These are phyloP conservation scores for Penicillium antarcticum DNA, from an alignment of 495 filamentous ascomycete genomes.

Conservation along the genomic window DNA sequence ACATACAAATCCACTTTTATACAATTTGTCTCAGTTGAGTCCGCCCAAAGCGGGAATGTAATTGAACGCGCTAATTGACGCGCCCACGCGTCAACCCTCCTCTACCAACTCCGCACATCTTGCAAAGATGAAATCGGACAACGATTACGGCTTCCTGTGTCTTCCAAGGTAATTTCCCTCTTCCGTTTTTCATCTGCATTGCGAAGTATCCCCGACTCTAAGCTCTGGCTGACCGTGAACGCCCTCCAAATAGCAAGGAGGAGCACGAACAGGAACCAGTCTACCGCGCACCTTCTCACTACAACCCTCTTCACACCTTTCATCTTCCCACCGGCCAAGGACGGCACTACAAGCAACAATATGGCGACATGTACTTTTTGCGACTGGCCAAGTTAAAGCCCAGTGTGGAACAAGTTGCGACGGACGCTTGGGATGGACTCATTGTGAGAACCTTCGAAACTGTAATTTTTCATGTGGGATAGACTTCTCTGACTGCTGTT, in stretches of 20 bases:
- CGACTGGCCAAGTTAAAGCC: constrained; percentile 86
- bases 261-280: constrained; percentile 37
- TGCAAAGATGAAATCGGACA: constrained; percentile 22
- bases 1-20: too few relatives aligned
- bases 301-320: constrained; percentile 74
- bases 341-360: constrained; percentile 89
- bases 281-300: constrained; percentile 56
- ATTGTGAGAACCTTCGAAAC: constrained; percentile 39
- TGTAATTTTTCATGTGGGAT: neutral
- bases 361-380: constrained; percentile 94
- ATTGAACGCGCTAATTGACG: constrained; percentile 27
- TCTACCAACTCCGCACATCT: constrained; percentile 5
- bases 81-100: constrained; percentile 17
- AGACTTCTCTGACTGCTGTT: neutral
- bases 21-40: neutral
- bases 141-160: constrained; percentile 34
- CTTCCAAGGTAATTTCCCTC: constrained; percentile 31
- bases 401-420: constrained; percentile 68
- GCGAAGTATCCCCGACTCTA: neutral
- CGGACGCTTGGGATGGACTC: constrained; percentile 71
- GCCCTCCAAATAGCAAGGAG: constrained; percentile 28
- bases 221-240: constrained; percentile 19
- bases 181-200: neutral
- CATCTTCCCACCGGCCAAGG: constrained; percentile 62
- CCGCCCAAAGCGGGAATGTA: constrained; percentile 27